A percentile compares a stretch with the other conserved stretches of the same genome.
Evolutionary conservation across 495 filamentous ascomycete species (phyloP).

Genomic region (Margaritispora aquatica): DNA sequence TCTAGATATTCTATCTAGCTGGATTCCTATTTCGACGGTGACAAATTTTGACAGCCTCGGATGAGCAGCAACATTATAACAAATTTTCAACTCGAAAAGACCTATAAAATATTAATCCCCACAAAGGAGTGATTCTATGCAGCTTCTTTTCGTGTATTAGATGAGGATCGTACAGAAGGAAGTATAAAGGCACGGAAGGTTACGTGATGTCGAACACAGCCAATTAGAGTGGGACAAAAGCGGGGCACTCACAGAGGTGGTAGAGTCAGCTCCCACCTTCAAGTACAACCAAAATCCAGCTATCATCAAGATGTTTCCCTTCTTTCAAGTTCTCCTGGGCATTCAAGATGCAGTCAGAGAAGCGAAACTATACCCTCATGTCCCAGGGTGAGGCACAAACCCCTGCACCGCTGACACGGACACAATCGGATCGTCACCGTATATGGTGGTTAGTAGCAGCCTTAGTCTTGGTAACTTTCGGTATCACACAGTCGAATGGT

Average conservation of each 20-base stretch:
- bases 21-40: no score
- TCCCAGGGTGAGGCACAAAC: constrained; percentile 7
- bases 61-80: no score
- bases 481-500: not conserved
- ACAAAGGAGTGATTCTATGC: no score
- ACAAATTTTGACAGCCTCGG: no score
- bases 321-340: not conserved
- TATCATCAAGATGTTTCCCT: not conserved
- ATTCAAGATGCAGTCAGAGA: constrained; percentile 4
- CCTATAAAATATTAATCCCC: no score
- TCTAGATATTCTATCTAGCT: no score
- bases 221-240: not conserved
- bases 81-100: no score
- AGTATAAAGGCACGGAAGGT: no score
- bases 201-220: not conserved
- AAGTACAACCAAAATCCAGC: not conserved
- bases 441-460: not conserved
- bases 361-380: constrained; percentile 13
- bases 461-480: not conserved
- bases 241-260: no score
- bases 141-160: no score
- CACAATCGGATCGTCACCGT: not conserved
- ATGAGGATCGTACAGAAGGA: no score
- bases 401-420: not conserved
- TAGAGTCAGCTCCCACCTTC: not conserved